These are phyloP conservation scores for Mimosa bimucronata DNA, from an alignment of 306 rosid species.

Conservation along the genomic window DNA sequence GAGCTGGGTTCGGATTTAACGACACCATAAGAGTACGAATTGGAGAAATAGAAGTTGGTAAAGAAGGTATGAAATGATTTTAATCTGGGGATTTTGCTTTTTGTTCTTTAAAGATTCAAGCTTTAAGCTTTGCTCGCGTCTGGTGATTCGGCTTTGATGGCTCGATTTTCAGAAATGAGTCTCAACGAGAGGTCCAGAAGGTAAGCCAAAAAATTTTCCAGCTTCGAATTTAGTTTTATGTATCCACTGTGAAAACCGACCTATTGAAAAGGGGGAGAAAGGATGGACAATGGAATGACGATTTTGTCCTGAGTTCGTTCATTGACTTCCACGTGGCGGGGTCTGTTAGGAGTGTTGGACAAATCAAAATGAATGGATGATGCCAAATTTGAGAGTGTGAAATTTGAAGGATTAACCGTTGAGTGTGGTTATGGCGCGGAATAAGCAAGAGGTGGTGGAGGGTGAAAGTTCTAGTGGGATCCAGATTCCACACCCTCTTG, in stretches of 20 bases:
- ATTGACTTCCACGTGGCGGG: too few relatives aligned
- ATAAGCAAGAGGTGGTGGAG: too few relatives aligned
- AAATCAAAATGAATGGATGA: too few relatives aligned
- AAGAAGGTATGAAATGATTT: neutral
- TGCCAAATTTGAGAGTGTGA: too few relatives aligned
- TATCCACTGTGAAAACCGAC: neutral
- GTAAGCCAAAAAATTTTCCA: neutral
- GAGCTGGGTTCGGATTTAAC: constrained; percentile 63
- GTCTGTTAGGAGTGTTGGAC: too few relatives aligned
- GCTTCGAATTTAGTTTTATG: neutral
- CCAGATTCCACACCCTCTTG: too few relatives aligned
- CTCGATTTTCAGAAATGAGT: neutral
- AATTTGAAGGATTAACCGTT: too few relatives aligned
- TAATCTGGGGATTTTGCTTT: neutral
- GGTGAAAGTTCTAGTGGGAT: too few relatives aligned
- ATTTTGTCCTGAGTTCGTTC: neutral
- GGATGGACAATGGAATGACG: neutral
- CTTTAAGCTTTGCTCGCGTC: neutral
- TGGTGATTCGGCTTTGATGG: neutral
- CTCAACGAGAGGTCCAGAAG: neutral
- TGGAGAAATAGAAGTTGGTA: neutral
- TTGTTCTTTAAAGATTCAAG: neutral
- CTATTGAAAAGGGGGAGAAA: neutral
- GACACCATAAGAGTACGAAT: constrained; percentile 60
- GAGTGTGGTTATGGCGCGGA: too few relatives aligned